Conservation (phyloP, 352 stramenopile genomes). For the Halophytophthora polymorphica region DNA sequence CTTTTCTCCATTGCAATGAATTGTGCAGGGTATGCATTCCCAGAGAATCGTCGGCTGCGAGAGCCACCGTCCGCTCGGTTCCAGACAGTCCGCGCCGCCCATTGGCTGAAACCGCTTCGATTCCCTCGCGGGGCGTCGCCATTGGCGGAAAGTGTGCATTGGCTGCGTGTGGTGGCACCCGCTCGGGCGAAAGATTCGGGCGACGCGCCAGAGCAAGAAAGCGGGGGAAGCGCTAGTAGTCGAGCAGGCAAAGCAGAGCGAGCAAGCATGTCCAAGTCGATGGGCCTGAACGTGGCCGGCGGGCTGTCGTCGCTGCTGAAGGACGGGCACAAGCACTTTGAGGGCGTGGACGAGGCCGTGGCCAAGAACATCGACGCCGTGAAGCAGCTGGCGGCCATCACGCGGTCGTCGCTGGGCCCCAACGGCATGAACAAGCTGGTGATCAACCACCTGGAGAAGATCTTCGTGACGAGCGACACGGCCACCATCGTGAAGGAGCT, state of each 20-base stretch:
- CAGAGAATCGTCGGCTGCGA: too few relatives aligned
- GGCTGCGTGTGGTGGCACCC: slow-evolving; percentile 5
- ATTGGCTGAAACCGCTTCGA: too few relatives aligned
- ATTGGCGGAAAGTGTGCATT: slow-evolving; percentile 1
- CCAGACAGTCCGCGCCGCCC: too few relatives aligned
- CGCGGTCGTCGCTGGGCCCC: slow-evolving; percentile 96
- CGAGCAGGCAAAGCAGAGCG: background rate
- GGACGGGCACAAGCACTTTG: slow-evolving; percentile 96
- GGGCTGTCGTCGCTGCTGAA: slow-evolving; percentile 98
- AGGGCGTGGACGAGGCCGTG: slow-evolving; percentile 94
- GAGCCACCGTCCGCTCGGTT: too few relatives aligned
- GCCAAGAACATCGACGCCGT: slow-evolving; percentile 98
- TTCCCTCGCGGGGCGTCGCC: background rate
- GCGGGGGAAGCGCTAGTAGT: background rate
- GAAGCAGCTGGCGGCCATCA: slow-evolving; percentile 97
- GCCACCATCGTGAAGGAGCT: slow-evolving; percentile 99
- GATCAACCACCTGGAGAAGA: slow-evolving; percentile 99
- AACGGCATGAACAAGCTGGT: slow-evolving; percentile 99
- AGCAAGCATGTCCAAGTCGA: slow-evolving; percentile 87
- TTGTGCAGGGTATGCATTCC: too few relatives aligned
- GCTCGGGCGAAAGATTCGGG: background rate
- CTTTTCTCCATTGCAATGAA: background rate
- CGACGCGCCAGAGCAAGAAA: too few relatives aligned
- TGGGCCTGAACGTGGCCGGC: slow-evolving; percentile 94
- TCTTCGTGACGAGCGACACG: slow-evolving; percentile 99